Conservation (phyloP, 345 rosid genomes). For the Cardamine resedifolia region DNA sequence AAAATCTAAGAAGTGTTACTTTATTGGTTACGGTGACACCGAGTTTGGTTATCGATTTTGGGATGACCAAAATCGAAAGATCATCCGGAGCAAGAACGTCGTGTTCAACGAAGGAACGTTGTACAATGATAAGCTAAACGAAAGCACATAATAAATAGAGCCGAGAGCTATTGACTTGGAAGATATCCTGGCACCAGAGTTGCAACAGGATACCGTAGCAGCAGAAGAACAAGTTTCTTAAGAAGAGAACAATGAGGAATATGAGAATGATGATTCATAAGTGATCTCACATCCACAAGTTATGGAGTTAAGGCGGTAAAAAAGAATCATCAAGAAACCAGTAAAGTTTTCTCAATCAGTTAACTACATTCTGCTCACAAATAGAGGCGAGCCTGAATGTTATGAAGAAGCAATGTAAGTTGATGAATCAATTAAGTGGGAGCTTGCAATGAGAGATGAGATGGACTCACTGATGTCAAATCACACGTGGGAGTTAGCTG, state of each 20-base stretch:
- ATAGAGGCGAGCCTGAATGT: too few relatives aligned
- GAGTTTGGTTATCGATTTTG: not conserved
- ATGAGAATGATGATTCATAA: not conserved
- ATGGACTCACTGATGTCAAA: not conserved
- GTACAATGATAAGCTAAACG: not conserved
- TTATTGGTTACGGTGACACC: not conserved
- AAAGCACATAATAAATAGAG: not conserved
- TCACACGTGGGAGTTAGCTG: not conserved
- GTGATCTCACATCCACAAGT: too few relatives aligned
- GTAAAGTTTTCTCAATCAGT: too few relatives aligned
- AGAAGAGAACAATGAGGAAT: not conserved
- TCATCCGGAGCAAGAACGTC: not conserved
- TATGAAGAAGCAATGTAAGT: too few relatives aligned
- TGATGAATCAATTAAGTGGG: not conserved
- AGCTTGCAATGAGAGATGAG: not conserved
- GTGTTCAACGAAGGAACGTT: not conserved
- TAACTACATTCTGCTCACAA: too few relatives aligned
- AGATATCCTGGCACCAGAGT: not conserved
- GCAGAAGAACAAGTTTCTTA: not conserved
- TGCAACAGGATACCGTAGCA: not conserved
- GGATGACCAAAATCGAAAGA: not conserved
- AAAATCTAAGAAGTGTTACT: conserved; percentile 2
- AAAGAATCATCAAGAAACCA: too few relatives aligned
- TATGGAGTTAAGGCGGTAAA: too few relatives aligned
- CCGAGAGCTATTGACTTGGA: not conserved